Base-by-base conservation (phyloP, 148 eudicot genomes). In the Persicaria tinctoria region DNA sequence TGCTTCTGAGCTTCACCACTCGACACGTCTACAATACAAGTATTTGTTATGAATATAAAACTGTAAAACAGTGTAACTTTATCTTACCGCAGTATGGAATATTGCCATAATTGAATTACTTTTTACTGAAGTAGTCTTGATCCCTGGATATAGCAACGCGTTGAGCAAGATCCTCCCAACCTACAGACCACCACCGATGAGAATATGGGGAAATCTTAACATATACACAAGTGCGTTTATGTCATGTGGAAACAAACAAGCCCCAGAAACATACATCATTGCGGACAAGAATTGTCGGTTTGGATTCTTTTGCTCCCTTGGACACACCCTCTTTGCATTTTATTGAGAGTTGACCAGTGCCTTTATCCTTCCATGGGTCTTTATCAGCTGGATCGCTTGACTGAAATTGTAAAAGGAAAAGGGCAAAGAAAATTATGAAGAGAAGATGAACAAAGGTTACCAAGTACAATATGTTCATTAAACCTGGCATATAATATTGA, bases 321-420 rank as follows among this genome's bases (percentile, higher is more conserved):
- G 75, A 72, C 60, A 85, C 84, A 64, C 89, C 93, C 78, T 93
- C 98, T 77, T 83, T 83, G 76, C 91, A 85, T 80, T 85, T 90
- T 57, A 90, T 90, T 69, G 83, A 87, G 74, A 93, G 92, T 76
- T 86, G 88, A 17, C 98, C 96, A 23, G 83, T 76, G 62, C 98
- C 98, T 84, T 81, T 93, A 75, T 93, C 92, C 83, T 87, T 93
- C 96, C 98, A 93, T 70, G 92, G 80, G 75, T 82, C 91, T 76
- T 79, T 87, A 76, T 86, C 96, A 49, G 80, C 86, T 32, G 96
- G 96, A 85, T 92, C 93, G 81, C 81, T 85, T 50, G 97, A 84
- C 97, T 87, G 86, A 70, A 75, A 74, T 64, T 50, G 44, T 3
- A 54, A 69, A 73, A 76, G 8, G 32, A 47, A 71, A 55, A 11